Conservation (phyloP, 2,329 filamentous ascomycete genomes). For the Pseudogymnoascus sp. region DNA sequence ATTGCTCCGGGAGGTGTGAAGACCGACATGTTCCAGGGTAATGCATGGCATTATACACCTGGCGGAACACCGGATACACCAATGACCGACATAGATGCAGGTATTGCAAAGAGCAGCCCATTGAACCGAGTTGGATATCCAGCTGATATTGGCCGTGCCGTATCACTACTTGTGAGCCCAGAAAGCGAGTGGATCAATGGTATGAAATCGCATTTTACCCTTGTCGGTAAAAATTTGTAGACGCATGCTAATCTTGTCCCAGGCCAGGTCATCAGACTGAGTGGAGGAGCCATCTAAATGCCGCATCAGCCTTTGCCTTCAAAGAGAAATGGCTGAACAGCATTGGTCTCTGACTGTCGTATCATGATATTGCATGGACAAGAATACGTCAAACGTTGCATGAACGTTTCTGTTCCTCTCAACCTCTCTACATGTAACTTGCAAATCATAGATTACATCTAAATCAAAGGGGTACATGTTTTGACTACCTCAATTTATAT, state of each 20-base stretch:
- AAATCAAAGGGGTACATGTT: neutral
- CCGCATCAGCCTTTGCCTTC: neutral
- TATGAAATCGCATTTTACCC: slow-evolving; percentile 26
- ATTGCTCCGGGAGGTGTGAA: slow-evolving; percentile 62
- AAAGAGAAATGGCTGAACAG: neutral
- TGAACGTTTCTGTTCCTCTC: neutral
- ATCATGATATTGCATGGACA: neutral
- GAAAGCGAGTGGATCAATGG: slow-evolving; percentile 60
- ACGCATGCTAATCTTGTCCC: neutral
- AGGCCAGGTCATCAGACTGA: slow-evolving; percentile 23
- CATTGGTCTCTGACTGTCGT: neutral
- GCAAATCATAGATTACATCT: neutral
- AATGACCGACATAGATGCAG: slow-evolving; percentile 45
- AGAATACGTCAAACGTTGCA: neutral
- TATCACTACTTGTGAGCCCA: slow-evolving; percentile 46
- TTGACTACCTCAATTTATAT: neutral
- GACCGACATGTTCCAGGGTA: slow-evolving; percentile 57
- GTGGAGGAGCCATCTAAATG: slow-evolving; percentile 16
- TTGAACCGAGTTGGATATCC: slow-evolving; percentile 50
- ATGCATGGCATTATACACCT: slow-evolving; percentile 53
- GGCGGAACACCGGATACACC: slow-evolving; percentile 45
- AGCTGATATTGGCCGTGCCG: slow-evolving; percentile 47
- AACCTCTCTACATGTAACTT: neutral
- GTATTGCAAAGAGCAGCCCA: slow-evolving; percentile 50
- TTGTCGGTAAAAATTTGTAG: neutral